These are phyloP conservation scores for Stagonosporopsis cucurbitacearum DNA, from an alignment of 2,329 filamentous ascomycete species.

Conservation along the genomic window DNA sequence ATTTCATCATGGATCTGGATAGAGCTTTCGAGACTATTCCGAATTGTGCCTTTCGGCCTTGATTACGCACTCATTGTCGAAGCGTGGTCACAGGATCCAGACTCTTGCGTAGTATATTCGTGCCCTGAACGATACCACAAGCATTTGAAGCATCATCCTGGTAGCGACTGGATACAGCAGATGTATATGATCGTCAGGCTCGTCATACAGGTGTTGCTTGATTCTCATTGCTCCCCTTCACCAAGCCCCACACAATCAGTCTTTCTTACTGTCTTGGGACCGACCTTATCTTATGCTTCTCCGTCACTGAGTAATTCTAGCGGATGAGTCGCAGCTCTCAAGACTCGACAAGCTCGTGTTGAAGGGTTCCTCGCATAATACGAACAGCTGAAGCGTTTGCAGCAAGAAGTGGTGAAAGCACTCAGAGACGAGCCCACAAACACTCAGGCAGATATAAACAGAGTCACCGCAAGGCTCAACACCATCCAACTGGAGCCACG, in stretches of 20 bases:
- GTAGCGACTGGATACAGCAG: no score
- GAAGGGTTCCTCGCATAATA: not conserved
- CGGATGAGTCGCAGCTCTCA: not conserved
- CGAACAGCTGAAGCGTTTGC: not conserved
- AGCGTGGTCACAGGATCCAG: no score
- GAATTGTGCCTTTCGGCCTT: not conserved
- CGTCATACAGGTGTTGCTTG: no score
- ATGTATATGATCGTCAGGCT: no score
- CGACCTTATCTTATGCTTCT: not conserved
- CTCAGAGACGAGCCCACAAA: not conserved
- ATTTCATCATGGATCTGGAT: not conserved
- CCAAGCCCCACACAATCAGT: not conserved
- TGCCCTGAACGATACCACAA: no score
- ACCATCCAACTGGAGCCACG: not conserved
- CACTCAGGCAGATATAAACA: not conserved
- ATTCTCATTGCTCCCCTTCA: not conserved
- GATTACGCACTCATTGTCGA: not conserved
- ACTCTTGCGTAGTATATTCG: no score
- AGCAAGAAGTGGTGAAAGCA: not conserved
- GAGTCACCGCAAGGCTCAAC: not conserved
- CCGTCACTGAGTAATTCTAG: not conserved
- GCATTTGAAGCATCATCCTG: no score
- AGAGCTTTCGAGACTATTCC: not conserved
- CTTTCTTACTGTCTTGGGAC: not conserved
- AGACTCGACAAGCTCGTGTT: not conserved